These are phyloP conservation scores for Ustilago sp. DNA, from an alignment of 1,284 basidiomycete genomes.

Conservation along the genomic window DNA sequence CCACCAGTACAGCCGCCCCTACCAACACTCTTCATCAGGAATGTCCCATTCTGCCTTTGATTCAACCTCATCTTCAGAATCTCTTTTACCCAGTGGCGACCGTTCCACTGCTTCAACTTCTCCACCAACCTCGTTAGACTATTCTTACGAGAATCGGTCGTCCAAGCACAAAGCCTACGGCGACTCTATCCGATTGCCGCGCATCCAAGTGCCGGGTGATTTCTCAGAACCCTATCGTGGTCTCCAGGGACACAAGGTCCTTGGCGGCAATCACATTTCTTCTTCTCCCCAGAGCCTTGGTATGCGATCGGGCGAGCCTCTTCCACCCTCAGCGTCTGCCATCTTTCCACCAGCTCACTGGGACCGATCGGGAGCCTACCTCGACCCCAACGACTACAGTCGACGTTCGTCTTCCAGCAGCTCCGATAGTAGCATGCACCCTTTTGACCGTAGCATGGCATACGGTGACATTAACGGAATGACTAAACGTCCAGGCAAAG, in stretches of 20 bases:
- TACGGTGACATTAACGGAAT: slow-evolving; percentile 37
- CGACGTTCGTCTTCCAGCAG: slow-evolving; percentile 38
- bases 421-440: slow-evolving; percentile 35
- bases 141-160: slow-evolving; percentile 34
- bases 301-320: slow-evolving; percentile 30
- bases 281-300: slow-evolving; percentile 29
- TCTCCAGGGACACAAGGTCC: slow-evolving; percentile 49
- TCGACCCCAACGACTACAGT: slow-evolving; percentile 42
- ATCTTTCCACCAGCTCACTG: slow-evolving; percentile 47
- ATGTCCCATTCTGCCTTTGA: slow-evolving; percentile 46
- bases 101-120: slow-evolving; percentile 53
- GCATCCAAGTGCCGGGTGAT: slow-evolving; percentile 42
- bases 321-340: slow-evolving; percentile 44
- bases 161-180: slow-evolving; percentile 18
- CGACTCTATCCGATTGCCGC: slow-evolving; percentile 35
- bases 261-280: slow-evolving; percentile 44
- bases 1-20: slow-evolving; percentile 17
- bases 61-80: slow-evolving; percentile 50
- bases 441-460: slow-evolving; percentile 35
- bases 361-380: slow-evolving; percentile 41
- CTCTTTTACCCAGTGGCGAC: slow-evolving; percentile 47
- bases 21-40: slow-evolving; percentile 24
- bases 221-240: slow-evolving; percentile 24
- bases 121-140: slow-evolving; percentile 46
- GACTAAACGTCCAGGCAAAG: slow-evolving; percentile 35